Evolutionary conservation across 768 basidiomycete species (phyloP).

Genomic region (Calocybe cyanea): DNA sequence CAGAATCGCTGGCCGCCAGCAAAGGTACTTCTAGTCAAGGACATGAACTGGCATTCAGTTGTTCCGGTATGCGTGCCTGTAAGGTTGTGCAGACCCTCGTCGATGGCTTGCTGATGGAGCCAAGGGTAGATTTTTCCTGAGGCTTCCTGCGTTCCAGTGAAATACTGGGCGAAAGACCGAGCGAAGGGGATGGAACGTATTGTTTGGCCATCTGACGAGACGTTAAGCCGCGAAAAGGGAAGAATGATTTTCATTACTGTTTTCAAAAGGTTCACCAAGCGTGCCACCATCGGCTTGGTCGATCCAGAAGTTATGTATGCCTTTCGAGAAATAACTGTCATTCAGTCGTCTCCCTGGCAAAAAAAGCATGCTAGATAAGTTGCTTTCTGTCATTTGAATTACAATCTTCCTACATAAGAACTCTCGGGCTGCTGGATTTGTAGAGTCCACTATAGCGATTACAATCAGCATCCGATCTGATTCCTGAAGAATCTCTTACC

Average conservation of each 20-base stretch:
- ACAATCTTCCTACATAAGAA: conserved; percentile 26
- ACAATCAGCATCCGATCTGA: background rate
- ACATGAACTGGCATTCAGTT: conserved; percentile 30
- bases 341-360: conserved; percentile 29
- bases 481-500: conserved; percentile 11
- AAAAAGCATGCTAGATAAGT: background rate
- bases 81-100: conserved; percentile 32
- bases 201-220: conserved; percentile 24
- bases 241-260: conserved; percentile 19
- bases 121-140: conserved; percentile 34
- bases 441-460: conserved; percentile 25
- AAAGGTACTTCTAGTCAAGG: conserved; percentile 32
- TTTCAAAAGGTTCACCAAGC: conserved; percentile 31
- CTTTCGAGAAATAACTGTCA: conserved; percentile 32
- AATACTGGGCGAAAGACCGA: conserved; percentile 31
- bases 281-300: conserved; percentile 36
- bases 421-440: conserved; percentile 32
- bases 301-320: conserved; percentile 35
- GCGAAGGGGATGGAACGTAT: conserved; percentile 28
- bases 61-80: conserved; percentile 17
- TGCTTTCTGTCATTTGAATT: background rate
- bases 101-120: conserved; percentile 34
- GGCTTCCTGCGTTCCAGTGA: conserved; percentile 32
- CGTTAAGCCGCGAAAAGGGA: background rate
- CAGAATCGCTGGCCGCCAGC: conserved; percentile 33